Percentiles rank a stretch among this genome's conserved stretches.
Conservation (phyloP, 2,329 filamentous ascomycete genomes). For the Akanthomyces lecanii region DNA sequence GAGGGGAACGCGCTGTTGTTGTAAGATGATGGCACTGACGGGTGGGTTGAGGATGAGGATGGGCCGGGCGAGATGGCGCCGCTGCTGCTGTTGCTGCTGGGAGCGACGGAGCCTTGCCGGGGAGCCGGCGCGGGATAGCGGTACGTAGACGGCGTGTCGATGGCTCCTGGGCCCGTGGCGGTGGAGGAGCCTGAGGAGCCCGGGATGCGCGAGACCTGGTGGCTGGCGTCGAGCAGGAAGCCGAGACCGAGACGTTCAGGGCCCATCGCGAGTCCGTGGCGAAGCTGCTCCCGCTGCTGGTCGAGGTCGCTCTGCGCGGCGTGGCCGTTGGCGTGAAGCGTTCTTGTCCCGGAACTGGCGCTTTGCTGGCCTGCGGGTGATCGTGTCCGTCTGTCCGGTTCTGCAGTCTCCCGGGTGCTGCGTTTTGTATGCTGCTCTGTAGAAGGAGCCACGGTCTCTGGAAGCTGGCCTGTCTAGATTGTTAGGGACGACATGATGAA, state of each 20-base stretch:
- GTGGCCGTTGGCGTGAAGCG: background rate
- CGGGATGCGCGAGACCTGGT: constrained; percentile 50
- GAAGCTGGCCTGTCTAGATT: background rate
- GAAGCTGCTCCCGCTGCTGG: constrained; percentile 47
- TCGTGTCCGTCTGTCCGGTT: constrained; percentile 1
- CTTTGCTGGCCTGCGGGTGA: background rate
- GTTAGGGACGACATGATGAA: background rate
- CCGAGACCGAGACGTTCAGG: constrained; percentile 67
- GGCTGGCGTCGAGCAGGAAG: constrained; percentile 63
- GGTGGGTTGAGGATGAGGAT: background rate
- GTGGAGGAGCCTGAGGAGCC: constrained; percentile 38
- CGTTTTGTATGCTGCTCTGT: background rate
- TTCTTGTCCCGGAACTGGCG: background rate
- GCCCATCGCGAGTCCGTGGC: constrained; percentile 56
- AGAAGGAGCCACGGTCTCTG: background rate
- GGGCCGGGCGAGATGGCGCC: background rate
- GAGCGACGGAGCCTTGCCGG: background rate
- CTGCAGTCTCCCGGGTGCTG: constrained; percentile 20
- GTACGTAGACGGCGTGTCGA: constrained; percentile 31
- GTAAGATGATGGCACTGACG: background rate
- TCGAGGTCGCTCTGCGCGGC: constrained; percentile 25
- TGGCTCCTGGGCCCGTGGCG: constrained; percentile 27
- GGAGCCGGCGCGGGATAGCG: background rate
- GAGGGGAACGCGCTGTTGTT: background rate
- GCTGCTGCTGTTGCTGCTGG: background rate